Evolutionary conservation across 768 basidiomycete species (phyloP).

Genomic region (Tylopilus cervinicoccineus): DNA sequence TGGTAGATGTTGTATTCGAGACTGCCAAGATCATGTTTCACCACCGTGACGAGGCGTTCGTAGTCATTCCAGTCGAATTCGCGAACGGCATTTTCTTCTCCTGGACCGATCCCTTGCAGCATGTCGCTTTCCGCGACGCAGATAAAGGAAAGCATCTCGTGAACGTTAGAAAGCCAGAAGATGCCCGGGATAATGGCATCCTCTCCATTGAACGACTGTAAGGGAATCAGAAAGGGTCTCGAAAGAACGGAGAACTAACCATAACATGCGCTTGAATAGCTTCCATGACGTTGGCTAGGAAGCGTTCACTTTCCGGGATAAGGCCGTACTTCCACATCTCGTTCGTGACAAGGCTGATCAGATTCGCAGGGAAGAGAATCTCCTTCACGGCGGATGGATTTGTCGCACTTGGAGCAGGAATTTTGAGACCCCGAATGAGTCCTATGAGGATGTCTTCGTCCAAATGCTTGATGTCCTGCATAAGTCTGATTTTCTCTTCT

Average conservation of each 20-base stretch:
- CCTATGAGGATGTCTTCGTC: constrained; percentile 94
- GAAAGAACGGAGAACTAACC: constrained; percentile 50
- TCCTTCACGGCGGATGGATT: constrained; percentile 95
- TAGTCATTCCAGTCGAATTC: constrained; percentile 97
- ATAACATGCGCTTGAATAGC: constrained; percentile 96
- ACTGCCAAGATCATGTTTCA: constrained; percentile 97
- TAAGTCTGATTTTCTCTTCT: constrained; percentile 91
- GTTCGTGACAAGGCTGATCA: constrained; percentile 97
- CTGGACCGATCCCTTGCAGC: constrained; percentile 95
- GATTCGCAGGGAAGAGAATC: constrained; percentile 97
- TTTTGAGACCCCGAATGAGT: constrained; percentile 87
- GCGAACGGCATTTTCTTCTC: constrained; percentile 87
- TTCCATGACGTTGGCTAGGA: constrained; percentile 99
- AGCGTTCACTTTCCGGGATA: constrained; percentile 94
- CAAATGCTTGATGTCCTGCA: constrained; percentile 85
- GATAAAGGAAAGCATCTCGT: constrained; percentile 98
- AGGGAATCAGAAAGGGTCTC: constrained; percentile 5
- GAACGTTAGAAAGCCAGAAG: constrained; percentile 99
- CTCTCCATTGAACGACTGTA: constrained; percentile 84
- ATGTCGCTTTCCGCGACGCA: constrained; percentile 99
- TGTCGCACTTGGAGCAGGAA: constrained; percentile 83
- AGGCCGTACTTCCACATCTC: constrained; percentile 99
- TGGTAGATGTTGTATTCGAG: constrained; percentile 99
- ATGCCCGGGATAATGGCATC: constrained; percentile 95
- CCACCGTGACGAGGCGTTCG: constrained; percentile 93